Base-by-base conservation (phyloP, 441 rosid genomes). In the Pelargonium cotyledonis region DNA sequence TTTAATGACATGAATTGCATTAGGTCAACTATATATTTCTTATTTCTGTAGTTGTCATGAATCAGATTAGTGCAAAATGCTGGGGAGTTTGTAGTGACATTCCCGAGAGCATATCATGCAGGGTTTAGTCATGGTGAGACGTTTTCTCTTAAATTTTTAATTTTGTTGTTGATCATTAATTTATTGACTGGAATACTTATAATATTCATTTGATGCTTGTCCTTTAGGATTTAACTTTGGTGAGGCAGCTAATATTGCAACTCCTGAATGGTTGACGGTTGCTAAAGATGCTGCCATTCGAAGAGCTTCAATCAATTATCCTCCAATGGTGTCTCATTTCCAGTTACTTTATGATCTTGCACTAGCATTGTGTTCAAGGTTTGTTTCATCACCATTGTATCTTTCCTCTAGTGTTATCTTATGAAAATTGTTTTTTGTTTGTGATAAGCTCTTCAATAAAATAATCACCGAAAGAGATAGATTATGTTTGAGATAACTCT, bases 261-360 rank as follows among this genome's bases (percentile, higher is more conserved):
- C 98, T 69, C 98, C 99, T 41, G 89, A 86, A 76, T 95, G 99
- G 99, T 80, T 95, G 73, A 83, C 49, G 68, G 75, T 90, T 77
- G 99, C 96, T 16, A 88, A 84, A 80, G 96, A 91, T 74, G 96
- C 99, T 29, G 99, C 98, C 70, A 85, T 90, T 78, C 89, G 98
- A 72, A 84, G 98, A 84, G 99, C 99, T 73, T 90, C 99, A 53
- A 88, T 90, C 72, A 92, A 85, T 83, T 92, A 89, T 75, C 94
- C 90, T 72, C 96, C 99, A 10, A 95, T 95, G 99, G 98, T 95
- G 76, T 95, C 98, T 75, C 99, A 95, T 90, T 86, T 86, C 76
- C 97, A 95, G 85, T 80, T 95, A 76, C 98, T 95, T 65, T 95
- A 92, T 83, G 99, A 95, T 85, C 93, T 83, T 78, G 95, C 95